phyloP scores from a whole-genome alignment of 495 filamentous ascomycete genomes.

The Cercophora samala region DNA sequence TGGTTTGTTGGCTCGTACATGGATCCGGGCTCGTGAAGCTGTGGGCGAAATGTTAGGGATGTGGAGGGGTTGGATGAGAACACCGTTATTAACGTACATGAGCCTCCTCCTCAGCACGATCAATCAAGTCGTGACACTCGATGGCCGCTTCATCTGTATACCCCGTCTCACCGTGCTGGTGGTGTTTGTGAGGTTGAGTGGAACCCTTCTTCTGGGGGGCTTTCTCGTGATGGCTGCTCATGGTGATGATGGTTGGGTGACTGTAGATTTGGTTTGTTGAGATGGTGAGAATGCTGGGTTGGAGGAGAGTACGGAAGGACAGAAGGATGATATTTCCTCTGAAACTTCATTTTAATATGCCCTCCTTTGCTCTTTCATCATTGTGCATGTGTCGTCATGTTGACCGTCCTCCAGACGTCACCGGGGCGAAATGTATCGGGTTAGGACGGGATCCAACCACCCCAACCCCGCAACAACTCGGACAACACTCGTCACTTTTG shows the following conservation, averaged over 20 bases:
- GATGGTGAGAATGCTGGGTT: not conserved
- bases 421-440: not conserved
- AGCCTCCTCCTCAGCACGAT: conserved; percentile 31
- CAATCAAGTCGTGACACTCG: conserved; percentile 32
- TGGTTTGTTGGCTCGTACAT: conserved; percentile 13
- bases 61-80: not conserved
- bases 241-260: not conserved
- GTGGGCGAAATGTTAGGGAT: not conserved
- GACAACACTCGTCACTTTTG: not conserved
- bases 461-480: not conserved
- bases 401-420: not conserved
- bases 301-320: not conserved
- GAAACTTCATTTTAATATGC: not conserved
- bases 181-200: conserved; percentile 13
- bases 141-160: conserved; percentile 30
- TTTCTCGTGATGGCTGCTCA: conserved; percentile 10
- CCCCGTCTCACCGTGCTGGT: conserved; percentile 23
- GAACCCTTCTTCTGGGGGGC: not conserved
- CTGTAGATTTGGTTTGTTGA: not conserved
- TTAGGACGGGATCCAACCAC: not conserved
- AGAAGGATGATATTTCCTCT: not conserved
- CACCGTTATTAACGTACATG: conserved; percentile 19
- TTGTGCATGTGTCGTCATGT: not conserved
- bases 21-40: conserved; percentile 29
- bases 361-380: not conserved